A percentile compares a stretch with the other conserved stretches of the same genome.
Conservation (phyloP, 2,329 filamentous ascomycete genomes). For the Penicillium sp. region DNA sequence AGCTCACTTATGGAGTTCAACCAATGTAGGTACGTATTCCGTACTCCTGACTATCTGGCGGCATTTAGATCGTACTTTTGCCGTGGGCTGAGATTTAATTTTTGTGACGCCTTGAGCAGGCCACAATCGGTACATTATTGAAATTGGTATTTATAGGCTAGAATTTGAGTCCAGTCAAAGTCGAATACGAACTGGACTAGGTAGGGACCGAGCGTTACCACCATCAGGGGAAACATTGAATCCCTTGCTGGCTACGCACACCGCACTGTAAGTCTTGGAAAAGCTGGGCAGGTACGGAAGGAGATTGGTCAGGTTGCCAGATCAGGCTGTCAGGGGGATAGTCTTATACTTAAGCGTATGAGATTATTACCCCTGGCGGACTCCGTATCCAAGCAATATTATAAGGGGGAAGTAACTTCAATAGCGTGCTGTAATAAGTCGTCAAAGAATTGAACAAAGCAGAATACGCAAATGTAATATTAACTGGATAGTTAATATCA, state of each 20-base stretch:
- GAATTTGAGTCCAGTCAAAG: not conserved
- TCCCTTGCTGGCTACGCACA: conserved; percentile 4
- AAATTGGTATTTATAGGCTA: not conserved
- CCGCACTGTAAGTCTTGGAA: conserved; percentile 1
- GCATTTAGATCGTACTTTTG: not conserved
- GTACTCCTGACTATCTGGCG: not conserved
- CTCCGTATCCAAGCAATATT: not conserved
- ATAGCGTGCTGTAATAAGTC: not conserved
- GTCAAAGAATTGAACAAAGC: not conserved
- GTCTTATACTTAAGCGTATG: not conserved
- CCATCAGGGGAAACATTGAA: not conserved
- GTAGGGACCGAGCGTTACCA: not conserved
- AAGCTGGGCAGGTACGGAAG: not conserved
- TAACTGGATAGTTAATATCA: not conserved
- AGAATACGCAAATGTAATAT: not conserved
- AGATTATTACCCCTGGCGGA: not conserved
- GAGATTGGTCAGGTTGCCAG: not conserved
- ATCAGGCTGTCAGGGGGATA: not conserved
- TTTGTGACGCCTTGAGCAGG: not conserved
- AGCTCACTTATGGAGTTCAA: not conserved
- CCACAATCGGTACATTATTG: not conserved
- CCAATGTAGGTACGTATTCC: not conserved
- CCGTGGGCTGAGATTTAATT: not conserved
- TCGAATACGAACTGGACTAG: not conserved
- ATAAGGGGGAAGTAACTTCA: conserved; percentile 4